Conservation (phyloP, 768 basidiomycete genomes). For the Exidia glandulosa region DNA sequence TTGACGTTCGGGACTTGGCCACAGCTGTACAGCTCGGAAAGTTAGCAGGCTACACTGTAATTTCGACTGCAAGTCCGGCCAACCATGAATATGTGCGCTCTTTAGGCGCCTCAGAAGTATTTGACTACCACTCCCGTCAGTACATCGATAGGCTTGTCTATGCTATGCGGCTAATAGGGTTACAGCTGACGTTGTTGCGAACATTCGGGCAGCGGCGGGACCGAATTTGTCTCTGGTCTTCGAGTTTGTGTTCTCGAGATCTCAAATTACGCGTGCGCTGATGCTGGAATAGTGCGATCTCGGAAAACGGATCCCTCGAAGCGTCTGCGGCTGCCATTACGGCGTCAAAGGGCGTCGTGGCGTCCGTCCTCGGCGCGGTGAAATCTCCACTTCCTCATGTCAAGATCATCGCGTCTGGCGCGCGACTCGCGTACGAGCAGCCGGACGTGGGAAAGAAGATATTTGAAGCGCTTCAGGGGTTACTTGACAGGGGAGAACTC, state of each 20-base stretch:
- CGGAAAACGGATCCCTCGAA: conserved; percentile 7
- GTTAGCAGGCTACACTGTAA: conserved; percentile 9
- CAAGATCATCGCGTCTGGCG: conserved; percentile 3
- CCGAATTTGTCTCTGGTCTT: conserved; percentile 7
- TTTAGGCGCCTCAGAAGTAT: conserved; percentile 6
- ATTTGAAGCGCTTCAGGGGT: not conserved
- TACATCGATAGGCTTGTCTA: not conserved
- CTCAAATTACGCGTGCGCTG: not conserved
- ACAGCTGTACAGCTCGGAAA: not conserved
- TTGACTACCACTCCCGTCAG: conserved; percentile 5
- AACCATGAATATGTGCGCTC: conserved; percentile 11
- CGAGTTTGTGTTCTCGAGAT: conserved; percentile 2
- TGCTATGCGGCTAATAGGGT: no score
- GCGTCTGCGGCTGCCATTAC: conserved; percentile 1
- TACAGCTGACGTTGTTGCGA: conserved; percentile 4
- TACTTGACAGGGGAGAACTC: not conserved
- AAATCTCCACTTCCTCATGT: not conserved
- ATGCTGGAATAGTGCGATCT: conserved; percentile 4
- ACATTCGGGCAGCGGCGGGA: conserved; percentile 6
- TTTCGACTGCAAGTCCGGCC: conserved; percentile 10
- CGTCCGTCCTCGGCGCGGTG: not conserved
- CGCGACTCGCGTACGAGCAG: not conserved
- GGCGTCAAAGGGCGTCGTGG: not conserved
- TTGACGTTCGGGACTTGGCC: no score
- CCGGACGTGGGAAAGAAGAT: not conserved